A percentile compares a stretch with the other conserved stretches of the same genome.
Conservation (phyloP, 805 yeast species). For the Pichia cephalocereana region DNA sequence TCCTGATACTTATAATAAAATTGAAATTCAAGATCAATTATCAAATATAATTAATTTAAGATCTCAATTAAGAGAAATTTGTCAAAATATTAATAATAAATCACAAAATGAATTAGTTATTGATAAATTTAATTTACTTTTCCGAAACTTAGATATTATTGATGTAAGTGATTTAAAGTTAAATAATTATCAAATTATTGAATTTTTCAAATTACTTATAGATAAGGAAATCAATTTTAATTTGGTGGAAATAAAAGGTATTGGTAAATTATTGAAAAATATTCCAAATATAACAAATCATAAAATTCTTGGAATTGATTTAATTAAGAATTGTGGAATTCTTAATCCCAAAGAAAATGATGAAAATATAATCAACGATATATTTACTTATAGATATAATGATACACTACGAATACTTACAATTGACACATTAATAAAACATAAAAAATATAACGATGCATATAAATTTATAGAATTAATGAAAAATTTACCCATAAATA, state of each 20-base stretch:
- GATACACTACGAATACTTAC: slow-evolving; percentile 13
- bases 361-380: background rate
- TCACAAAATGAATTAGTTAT: background rate
- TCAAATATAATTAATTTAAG: background rate
- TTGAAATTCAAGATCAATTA: no score
- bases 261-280: slow-evolving; percentile 2
- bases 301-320: background rate
- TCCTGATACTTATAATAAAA: no score
- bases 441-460: slow-evolving; percentile 10
- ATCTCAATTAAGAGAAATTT: no score
- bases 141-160: background rate
- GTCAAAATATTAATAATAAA: background rate
- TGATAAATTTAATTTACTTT: background rate
- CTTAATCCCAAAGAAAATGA: background rate
- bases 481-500: background rate
- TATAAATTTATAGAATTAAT: slow-evolving; percentile 8
- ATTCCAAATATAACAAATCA: background rate
- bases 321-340: slow-evolving; percentile 9
- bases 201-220: background rate
- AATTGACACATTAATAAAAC: slow-evolving; percentile 12
- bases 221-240: background rate
- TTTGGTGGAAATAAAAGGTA: background rate
- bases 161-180: slow-evolving; percentile 4
- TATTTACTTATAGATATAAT: slow-evolving; percentile 11
- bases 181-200: background rate